Conservation (phyloP, 306 rosid species). For the Quercus mongolica region DNA sequence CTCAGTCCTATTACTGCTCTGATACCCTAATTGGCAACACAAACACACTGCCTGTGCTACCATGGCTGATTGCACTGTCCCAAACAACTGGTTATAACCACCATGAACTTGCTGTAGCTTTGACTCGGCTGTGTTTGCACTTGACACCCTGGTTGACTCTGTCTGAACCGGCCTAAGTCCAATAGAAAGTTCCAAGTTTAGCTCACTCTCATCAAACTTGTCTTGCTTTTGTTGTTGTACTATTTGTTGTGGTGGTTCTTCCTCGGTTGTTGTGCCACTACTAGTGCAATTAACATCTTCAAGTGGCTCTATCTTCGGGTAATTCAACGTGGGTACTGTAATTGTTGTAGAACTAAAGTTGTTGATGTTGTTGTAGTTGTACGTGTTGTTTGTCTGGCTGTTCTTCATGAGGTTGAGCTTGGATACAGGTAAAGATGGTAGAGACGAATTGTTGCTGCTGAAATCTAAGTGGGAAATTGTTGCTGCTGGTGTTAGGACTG, state of each 20-base stretch:
- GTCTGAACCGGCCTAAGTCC: constrained; percentile 50
- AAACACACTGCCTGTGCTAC: constrained; percentile 22
- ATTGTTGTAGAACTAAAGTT: background rate
- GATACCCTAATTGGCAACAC: constrained; percentile 43
- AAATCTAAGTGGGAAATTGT: constrained; percentile 17
- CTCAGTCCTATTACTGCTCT: constrained; percentile 9
- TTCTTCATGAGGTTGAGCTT: constrained; percentile 17
- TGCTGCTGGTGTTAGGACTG: background rate
- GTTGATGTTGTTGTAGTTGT: background rate
- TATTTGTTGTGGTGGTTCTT: constrained; percentile 20
- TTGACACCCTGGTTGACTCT: constrained; percentile 24
- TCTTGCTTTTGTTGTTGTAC: background rate
- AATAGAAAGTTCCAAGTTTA: constrained; percentile 58
- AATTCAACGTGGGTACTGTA: background rate
- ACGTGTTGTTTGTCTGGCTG: background rate
- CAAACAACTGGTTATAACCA: background rate
- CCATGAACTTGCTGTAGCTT: background rate
- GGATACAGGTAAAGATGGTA: constrained; percentile 15
- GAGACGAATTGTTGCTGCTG: constrained; percentile 25
- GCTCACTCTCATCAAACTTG: constrained; percentile 2
- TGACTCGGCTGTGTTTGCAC: constrained; percentile 48
- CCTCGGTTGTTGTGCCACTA: constrained; percentile 57
- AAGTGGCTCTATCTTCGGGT: constrained; percentile 6
- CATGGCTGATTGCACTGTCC: background rate
- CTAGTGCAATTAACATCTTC: constrained; percentile 38